Evolutionary conservation across 2,329 filamentous ascomycete species (phyloP).

Genomic region (Fusarium stilboides): DNA sequence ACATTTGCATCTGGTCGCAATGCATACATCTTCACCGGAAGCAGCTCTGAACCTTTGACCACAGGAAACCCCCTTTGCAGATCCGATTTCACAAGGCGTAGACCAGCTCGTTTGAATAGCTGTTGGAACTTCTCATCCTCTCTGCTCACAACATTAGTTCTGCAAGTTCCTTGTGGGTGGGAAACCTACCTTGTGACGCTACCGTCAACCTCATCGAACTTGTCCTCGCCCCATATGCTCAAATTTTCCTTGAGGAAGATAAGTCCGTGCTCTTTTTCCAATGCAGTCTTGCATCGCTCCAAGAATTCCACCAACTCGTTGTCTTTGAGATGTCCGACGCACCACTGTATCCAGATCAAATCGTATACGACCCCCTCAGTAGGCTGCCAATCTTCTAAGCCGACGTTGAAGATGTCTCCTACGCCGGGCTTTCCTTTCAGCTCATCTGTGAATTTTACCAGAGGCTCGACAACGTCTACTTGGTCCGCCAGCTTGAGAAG

Average conservation of each 20-base stretch:
- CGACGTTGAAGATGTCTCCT: slow-evolving; percentile 76
- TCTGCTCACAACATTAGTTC: background rate
- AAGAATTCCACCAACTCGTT: slow-evolving; percentile 79
- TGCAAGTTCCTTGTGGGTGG: fast-evolving
- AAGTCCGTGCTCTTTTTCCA: slow-evolving; percentile 49
- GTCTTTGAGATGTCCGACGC: slow-evolving; percentile 85
- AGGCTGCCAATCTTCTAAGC: slow-evolving; percentile 79
- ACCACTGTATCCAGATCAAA: slow-evolving; percentile 94
- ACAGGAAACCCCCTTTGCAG: slow-evolving; percentile 79
- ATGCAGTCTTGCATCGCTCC: slow-evolving; percentile 66
- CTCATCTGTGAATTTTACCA: slow-evolving; percentile 81
- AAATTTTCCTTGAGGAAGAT: slow-evolving; percentile 77
- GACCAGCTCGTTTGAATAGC: slow-evolving; percentile 78
- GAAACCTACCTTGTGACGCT: slow-evolving; percentile 77
- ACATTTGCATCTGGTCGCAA: slow-evolving; percentile 66
- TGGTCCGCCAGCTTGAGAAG: slow-evolving; percentile 77
- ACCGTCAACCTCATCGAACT: slow-evolving; percentile 83
- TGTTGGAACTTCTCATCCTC: slow-evolving; percentile 79
- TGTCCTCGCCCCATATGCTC: slow-evolving; percentile 69
- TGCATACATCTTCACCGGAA: slow-evolving; percentile 85
- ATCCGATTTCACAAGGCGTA: slow-evolving; percentile 79
- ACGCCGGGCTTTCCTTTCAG: slow-evolving; percentile 72
- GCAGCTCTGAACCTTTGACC: slow-evolving; percentile 65
- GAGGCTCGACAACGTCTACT: slow-evolving; percentile 89
- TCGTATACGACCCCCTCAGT: slow-evolving; percentile 72